Base-by-base conservation (phyloP, 176 grass and related monocot species). In the Oryza brachyantha region DNA sequence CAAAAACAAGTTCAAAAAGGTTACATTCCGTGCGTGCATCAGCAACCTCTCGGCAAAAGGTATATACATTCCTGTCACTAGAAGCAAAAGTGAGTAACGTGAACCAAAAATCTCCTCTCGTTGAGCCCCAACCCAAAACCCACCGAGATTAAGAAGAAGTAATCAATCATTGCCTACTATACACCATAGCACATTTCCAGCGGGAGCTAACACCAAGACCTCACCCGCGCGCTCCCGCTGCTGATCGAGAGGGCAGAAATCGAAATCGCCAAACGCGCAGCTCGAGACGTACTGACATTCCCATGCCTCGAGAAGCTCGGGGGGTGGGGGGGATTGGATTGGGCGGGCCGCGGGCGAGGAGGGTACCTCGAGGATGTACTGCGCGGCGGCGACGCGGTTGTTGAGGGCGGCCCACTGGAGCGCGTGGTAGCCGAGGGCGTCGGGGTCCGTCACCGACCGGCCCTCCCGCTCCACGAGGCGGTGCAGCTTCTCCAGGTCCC, bases 331-430 rank as follows among this genome's bases (percentile, higher is more conserved):
- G 21, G 28, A 27, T 29, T 32, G 40, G 42, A 16, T 21, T 45
- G 42, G 42, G 42, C 10, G 3, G 31, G 31, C 13, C n/a, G n/a
- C n/a, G n/a, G n/a, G 13, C 7, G 27, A 61, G 29, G 17, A 50
- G 19, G 48, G 14, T 41, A 93, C 94, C 91, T 91, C 94, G 72
- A 97, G 88, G 78, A 93, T 97, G 84, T 97, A 97, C 83, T 93
- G 94, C 5, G 86, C 94, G 39, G 94, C 81, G 41, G 91, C 94
- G 70, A 92, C 90, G 74, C 91, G 91, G 70, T 97, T 97, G 84
- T 97, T 97, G 27, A 93, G 88, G 42, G 94, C 94, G 58, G 94
- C 94, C 94, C 91, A 93, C 82, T 97, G 91, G 75, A 97, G 89
- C 38, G 94, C 94, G 71, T 91, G 83, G 86, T 97, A 91, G 7